A percentile compares a stretch with the other conserved stretches of the same genome.
Conservation (phyloP, 306 rosid genomes). For the Mimosa pudica region DNA sequence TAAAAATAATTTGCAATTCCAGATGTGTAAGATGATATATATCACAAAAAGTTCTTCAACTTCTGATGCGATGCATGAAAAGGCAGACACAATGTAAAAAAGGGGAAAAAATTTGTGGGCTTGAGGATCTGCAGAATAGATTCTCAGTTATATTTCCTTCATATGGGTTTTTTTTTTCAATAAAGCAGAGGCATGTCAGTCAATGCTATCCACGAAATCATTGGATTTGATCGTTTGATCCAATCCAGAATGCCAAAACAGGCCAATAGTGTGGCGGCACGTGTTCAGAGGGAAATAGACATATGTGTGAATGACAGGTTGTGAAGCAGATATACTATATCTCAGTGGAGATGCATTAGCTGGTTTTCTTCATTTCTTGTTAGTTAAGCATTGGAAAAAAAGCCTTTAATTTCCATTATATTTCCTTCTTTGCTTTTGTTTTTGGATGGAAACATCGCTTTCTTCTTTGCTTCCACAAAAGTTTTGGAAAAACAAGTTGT, state of each 20-base stretch:
- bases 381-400: constrained; percentile 49
- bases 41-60: constrained; percentile 20
- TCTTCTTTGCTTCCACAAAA: constrained; percentile 38
- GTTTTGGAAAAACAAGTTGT: constrained; percentile 43
- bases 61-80: constrained; percentile 46
- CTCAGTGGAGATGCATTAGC: constrained; percentile 11
- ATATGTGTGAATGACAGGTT: not conserved
- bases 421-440: constrained; percentile 25
- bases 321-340: constrained; percentile 2
- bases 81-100: constrained; percentile 37
- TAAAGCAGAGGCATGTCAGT: constrained; percentile 9
- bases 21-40: not conserved
- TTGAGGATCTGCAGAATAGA: constrained; percentile 35
- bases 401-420: constrained; percentile 21
- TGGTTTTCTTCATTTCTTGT: constrained; percentile 50
- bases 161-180: not conserved
- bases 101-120: constrained; percentile 37
- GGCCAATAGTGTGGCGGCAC: constrained; percentile 26
- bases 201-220: constrained; percentile 44
- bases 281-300: constrained; percentile 26
- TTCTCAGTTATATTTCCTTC: not conserved
- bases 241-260: constrained; percentile 35
- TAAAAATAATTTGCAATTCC: constrained; percentile 3
- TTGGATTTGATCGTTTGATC: constrained; percentile 46
- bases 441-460: constrained; percentile 40